Evolutionary conservation across 78 protist species (phyloP), one percentile per base, ranked within the genome.

Genomic region (Monosiga brevicollis): DNA sequence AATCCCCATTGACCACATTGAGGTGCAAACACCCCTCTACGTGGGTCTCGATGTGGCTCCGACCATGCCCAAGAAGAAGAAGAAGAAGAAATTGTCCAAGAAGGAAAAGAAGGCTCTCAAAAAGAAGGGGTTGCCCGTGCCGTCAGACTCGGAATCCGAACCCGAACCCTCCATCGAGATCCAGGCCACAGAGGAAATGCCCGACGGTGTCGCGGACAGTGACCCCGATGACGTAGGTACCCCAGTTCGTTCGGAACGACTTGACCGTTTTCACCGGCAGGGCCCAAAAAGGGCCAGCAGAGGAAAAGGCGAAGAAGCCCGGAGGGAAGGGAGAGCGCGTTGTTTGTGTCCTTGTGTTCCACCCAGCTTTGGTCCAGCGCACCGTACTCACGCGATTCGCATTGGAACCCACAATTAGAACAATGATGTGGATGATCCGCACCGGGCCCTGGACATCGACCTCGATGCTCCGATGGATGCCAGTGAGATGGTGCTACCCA

Each of bases 371-470:
- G 62, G 6, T 6, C 29, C 62, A 15, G 62, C 62, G 62, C 62
- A 6, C 6, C 29, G 62, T 20, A 6, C 29, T 49, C 29, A 15
- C 62, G 29, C 62, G 29, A 49, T 49, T 49, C 62, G 6, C 62
- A 20, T 49, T 49, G 6, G 62, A 20, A 15, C 15, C 62, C 15
- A 15, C 62, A 49, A 49, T 49, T 6, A 20, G 62, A 6, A 49
- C 62, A 15, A 49, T 49, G 62, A 39, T 26, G 49, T 38, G 81
- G 83, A 79, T 79, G 83, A 79, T n/a, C 83, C 83, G 83, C 83
- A 39, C 73, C 11, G 26, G 34, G 40, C 71, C 0, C 81, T 83
- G 36, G 43, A 71, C 80, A 71, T 83, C 40, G 87, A 83, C 73
- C 76, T 83, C 25, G 39, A 20, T 35, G 77, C 76, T 24, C 86